Conservation (phyloP, 805 yeast genomes). For the Cyberlindnera sargentensis region DNA sequence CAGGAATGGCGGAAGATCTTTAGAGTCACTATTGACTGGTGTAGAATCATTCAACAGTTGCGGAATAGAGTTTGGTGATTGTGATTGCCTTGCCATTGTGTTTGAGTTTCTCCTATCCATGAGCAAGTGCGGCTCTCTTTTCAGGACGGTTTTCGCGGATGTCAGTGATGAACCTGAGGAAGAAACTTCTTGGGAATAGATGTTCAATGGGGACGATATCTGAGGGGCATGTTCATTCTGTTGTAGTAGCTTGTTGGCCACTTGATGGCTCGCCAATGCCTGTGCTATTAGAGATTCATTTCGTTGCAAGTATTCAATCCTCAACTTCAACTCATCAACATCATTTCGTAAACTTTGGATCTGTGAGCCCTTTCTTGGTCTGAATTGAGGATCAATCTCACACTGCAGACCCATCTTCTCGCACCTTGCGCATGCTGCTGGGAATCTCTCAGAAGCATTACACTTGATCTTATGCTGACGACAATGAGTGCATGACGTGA, state of each 20-base stretch:
- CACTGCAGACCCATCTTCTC: conserved; percentile 72
- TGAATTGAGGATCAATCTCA: conserved; percentile 85
- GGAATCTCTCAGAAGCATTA: conserved; percentile 79
- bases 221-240: conserved; percentile 15
- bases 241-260: conserved; percentile 2
- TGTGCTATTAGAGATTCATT: conserved; percentile 65
- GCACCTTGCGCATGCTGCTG: conserved; percentile 78
- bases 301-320: conserved; percentile 57
- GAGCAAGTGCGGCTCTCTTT: conserved; percentile 37
- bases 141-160: conserved; percentile 36
- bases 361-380: conserved; percentile 89
- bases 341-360: conserved; percentile 79
- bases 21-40: conserved; percentile 29
- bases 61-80: conserved; percentile 23
- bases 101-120: conserved; percentile 26
- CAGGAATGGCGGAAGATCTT: conserved; percentile 35
- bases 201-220: conserved; percentile 16
- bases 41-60: conserved; percentile 37
- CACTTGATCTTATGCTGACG: conserved; percentile 92
- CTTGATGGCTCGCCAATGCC: conserved; percentile 35
- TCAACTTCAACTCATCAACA: conserved; percentile 69
- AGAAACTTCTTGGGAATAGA: conserved; percentile 1
- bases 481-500: conserved; percentile 89
- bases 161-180: conserved; percentile 15
- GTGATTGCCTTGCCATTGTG: conserved; percentile 19